Conservation (phyloP, 768 basidiomycete genomes). For the Cubamyces lactineus region DNA sequence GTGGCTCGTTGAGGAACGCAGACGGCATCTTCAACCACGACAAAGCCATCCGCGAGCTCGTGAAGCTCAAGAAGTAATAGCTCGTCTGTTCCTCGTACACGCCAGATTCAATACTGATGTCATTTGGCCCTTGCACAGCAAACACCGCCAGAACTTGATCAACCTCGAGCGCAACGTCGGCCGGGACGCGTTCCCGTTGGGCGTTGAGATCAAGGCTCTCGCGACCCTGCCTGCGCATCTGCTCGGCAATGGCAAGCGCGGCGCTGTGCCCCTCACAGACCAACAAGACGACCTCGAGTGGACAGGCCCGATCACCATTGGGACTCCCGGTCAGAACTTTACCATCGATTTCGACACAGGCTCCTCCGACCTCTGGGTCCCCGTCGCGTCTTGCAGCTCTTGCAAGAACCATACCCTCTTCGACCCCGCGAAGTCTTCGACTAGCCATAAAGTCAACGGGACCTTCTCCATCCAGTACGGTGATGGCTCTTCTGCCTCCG, state of each 20-base stretch:
- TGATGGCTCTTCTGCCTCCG: conserved; percentile 24
- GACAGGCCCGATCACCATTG: conserved; percentile 43
- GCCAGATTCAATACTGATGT: neutral
- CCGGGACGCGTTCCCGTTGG: conserved; percentile 20
- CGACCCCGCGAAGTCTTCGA: conserved; percentile 21
- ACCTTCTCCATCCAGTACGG: conserved; percentile 27
- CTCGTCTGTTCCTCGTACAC: neutral
- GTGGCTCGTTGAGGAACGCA: conserved; percentile 21
- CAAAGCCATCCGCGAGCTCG: conserved; percentile 16
- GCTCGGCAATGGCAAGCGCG: conserved; percentile 19
- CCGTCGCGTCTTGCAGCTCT: conserved; percentile 15
- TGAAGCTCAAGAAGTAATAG: conserved; percentile 25
- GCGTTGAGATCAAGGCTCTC: conserved; percentile 35
- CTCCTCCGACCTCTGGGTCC: conserved; percentile 39
- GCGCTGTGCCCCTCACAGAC: conserved; percentile 30
- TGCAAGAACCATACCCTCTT: conserved; percentile 21
- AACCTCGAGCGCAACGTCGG: conserved; percentile 23
- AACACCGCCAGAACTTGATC: conserved; percentile 30
- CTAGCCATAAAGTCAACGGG: conserved; percentile 19
- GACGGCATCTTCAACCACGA: conserved; percentile 28
- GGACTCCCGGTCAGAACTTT: conserved; percentile 40
- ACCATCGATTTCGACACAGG: conserved; percentile 47
- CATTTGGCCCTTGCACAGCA: conserved; percentile 17
- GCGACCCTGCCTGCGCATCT: conserved; percentile 20
- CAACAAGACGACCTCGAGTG: conserved; percentile 31